Evolutionary conservation across 306 rosid species (phyloP).

Genomic region (Glycyrrhiza uralensis): DNA sequence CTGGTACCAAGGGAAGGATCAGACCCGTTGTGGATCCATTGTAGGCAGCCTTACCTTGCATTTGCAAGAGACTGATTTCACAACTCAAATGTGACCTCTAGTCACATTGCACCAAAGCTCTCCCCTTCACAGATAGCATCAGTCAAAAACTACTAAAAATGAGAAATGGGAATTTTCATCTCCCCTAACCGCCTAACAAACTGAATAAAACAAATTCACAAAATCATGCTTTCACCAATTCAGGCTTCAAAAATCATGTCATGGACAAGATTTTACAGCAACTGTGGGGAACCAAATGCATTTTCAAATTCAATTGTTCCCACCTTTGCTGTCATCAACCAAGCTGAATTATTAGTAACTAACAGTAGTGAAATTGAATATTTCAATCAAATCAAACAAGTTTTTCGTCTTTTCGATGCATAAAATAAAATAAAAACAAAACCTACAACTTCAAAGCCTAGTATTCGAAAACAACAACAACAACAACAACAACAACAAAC

Average conservation of each 20-base stretch:
- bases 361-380: too few relatives aligned
- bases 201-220: background rate
- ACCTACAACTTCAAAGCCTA: background rate
- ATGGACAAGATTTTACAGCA: background rate
- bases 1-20: background rate
- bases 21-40: background rate
- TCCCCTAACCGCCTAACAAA: background rate
- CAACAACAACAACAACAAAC: background rate
- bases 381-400: too few relatives aligned
- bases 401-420: background rate
- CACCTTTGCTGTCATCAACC: too few relatives aligned
- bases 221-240: background rate
- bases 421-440: background rate
- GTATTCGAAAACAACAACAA: background rate
- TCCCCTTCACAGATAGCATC: background rate
- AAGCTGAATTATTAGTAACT: too few relatives aligned
- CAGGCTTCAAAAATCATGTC: background rate
- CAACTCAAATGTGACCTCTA: too few relatives aligned
- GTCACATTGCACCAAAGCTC: background rate
- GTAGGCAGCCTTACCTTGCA: background rate
- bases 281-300: too few relatives aligned
- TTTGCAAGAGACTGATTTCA: background rate
- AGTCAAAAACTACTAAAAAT: background rate
- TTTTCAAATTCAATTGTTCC: too few relatives aligned
- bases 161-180: background rate